phyloP scores from a whole-genome alignment of 768 basidiomycete genomes.

The Clitopilus hobsonii region DNA sequence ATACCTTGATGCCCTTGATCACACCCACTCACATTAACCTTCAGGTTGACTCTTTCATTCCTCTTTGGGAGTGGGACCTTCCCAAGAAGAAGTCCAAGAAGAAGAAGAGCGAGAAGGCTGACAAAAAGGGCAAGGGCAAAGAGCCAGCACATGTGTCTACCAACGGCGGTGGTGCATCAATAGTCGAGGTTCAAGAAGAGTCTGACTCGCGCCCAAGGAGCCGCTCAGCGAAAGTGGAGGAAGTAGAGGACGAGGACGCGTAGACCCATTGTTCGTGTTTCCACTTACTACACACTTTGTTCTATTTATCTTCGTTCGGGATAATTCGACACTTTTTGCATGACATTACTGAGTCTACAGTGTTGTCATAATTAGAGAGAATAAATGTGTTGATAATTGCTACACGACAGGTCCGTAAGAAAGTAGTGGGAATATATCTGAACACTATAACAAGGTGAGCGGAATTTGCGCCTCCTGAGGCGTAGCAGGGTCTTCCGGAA shows the following conservation, averaged over 20 bases:
- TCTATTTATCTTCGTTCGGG: conserved; percentile 7
- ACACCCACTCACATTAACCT: background rate
- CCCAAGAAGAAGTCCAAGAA: conserved; percentile 74
- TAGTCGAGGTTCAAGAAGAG: conserved; percentile 43
- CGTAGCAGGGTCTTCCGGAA: no score
- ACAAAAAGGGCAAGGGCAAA: conserved; percentile 38
- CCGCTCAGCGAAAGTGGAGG: conserved; percentile 40
- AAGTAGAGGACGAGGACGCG: conserved; percentile 40
- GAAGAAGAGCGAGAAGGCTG: conserved; percentile 54
- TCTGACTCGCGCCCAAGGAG: conserved; percentile 36
- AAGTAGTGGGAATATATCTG: no score
- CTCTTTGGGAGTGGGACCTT: conserved; percentile 94
- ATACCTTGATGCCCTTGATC: background rate
- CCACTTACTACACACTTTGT: background rate
- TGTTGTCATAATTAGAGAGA: no score
- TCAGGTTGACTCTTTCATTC: conserved; percentile 96
- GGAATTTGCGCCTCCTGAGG: no score
- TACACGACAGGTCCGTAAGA: no score
- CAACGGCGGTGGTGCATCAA: conserved; percentile 36
- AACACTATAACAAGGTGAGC: no score
- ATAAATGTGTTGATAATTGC: no score
- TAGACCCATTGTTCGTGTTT: conserved; percentile 3
- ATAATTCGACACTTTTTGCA: background rate
- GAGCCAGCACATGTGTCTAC: conserved; percentile 29
- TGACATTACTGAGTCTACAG: background rate